phyloP scores from a whole-genome alignment of 352 stramenopile species.

The Phytophthora megakarya region DNA sequence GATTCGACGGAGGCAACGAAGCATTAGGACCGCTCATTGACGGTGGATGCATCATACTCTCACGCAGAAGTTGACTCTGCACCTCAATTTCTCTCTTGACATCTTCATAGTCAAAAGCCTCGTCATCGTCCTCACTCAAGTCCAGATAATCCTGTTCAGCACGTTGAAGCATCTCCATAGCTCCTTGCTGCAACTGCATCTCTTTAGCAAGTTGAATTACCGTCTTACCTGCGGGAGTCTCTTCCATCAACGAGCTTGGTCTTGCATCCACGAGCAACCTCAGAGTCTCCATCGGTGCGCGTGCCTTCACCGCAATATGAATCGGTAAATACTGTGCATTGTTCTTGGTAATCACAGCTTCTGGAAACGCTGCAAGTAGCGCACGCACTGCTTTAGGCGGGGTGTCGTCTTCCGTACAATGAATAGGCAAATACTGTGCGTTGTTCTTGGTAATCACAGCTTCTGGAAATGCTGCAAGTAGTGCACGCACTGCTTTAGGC shows the following conservation, averaged over 20 bases:
- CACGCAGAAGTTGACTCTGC: slow-evolving; percentile 76
- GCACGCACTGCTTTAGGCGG: slow-evolving; percentile 58
- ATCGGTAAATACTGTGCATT: slow-evolving; percentile 83
- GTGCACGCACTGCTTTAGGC: slow-evolving; percentile 53
- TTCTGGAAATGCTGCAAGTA: slow-evolving; percentile 77
- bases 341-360: slow-evolving; percentile 80
- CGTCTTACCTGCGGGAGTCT: slow-evolving; percentile 76
- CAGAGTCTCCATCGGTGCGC: slow-evolving; percentile 53
- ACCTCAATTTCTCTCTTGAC: slow-evolving; percentile 77
- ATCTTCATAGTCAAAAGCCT: slow-evolving; percentile 69
- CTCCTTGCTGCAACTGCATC: slow-evolving; percentile 46
- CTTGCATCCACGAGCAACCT: slow-evolving; percentile 64
- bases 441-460: slow-evolving; percentile 83
- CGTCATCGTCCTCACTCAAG: slow-evolving; percentile 60
- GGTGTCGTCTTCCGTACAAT: slow-evolving; percentile 82
- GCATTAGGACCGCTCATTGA: slow-evolving; percentile 39
- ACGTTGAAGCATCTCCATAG: slow-evolving; percentile 68
- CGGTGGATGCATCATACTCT: slow-evolving; percentile 68
- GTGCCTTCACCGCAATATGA: slow-evolving; percentile 81
- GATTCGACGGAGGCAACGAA: slow-evolving; percentile 35
- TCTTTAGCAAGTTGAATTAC: slow-evolving; percentile 69
- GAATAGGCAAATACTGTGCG: slow-evolving; percentile 81
- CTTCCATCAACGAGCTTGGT: slow-evolving; percentile 70
- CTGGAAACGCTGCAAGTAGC: slow-evolving; percentile 73
- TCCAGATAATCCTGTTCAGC: slow-evolving; percentile 76